Conservation (phyloP, 2,329 filamentous ascomycete species). For the Alternaria metachromatica region DNA sequence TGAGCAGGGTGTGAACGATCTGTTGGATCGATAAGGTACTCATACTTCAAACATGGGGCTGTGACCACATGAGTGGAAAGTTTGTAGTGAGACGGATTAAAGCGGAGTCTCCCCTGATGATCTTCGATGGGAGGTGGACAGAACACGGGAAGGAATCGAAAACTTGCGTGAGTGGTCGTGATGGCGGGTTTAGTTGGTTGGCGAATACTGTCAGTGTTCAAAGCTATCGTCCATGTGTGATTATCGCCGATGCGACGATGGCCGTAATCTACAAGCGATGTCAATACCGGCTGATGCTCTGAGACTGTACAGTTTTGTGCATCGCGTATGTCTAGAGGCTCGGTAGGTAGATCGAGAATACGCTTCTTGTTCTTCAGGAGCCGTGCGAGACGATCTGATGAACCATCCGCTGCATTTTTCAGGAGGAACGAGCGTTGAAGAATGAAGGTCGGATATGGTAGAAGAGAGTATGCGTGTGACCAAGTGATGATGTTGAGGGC, state of each 20-base stretch:
- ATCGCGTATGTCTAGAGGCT: neutral
- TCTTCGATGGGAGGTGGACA: neutral
- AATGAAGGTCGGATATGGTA: neutral
- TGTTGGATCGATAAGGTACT: neutral
- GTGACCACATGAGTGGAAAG: neutral
- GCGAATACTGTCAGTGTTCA: neutral
- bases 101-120: neutral
- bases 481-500: neutral
- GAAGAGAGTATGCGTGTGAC: neutral
- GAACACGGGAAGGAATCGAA: neutral
- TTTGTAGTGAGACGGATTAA: neutral
- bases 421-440: neutral
- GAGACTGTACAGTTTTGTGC: neutral
- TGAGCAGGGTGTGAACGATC: neutral
- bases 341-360: neutral
- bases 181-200: neutral
- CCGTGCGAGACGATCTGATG: neutral
- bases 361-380: neutral
- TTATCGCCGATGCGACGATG: neutral
- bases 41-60: neutral
- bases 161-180: neutral
- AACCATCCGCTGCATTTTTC: neutral
- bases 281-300: neutral
- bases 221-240: neutral
- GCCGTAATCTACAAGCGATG: neutral